phyloP scores from a whole-genome alignment of 2,329 filamentous ascomycete genomes.

The Graphiopsis chlorocephala region DNA sequence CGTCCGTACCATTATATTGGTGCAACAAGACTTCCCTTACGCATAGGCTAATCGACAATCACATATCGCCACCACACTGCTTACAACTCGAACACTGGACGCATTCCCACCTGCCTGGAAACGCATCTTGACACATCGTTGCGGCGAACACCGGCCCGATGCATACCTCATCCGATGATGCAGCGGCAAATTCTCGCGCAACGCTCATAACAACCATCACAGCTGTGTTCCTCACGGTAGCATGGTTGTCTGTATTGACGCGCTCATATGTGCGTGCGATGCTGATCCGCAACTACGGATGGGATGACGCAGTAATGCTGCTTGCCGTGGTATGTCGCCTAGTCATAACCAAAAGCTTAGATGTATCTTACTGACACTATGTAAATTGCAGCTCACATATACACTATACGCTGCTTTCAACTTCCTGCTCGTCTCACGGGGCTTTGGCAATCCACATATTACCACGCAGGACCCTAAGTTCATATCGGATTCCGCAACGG shows the following conservation, averaged over 20 bases:
- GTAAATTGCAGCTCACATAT: background rate
- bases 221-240: slow-evolving; percentile 33
- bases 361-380: slow-evolving; percentile 7
- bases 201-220: slow-evolving; percentile 12
- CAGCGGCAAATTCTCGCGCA: background rate
- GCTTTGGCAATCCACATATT: background rate
- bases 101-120: background rate
- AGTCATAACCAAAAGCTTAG: background rate
- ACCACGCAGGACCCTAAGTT: background rate
- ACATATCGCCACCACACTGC: background rate
- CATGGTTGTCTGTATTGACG: slow-evolving; percentile 40
- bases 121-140: too few relatives aligned
- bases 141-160: background rate
- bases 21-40: background rate
- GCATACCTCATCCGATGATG: background rate
- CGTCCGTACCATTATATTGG: background rate
- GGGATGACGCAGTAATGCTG: slow-evolving; percentile 44
- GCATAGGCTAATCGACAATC: background rate
- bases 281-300: slow-evolving; percentile 42
- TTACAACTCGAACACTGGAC: background rate
- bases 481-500: background rate
- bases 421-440: slow-evolving; percentile 7
- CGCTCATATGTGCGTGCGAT: slow-evolving; percentile 41
- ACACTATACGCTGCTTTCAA: slow-evolving; percentile 16
- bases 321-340: slow-evolving; percentile 36